Conservation (phyloP, 768 basidiomycete genomes). For the Lentinula boryana region DNA sequence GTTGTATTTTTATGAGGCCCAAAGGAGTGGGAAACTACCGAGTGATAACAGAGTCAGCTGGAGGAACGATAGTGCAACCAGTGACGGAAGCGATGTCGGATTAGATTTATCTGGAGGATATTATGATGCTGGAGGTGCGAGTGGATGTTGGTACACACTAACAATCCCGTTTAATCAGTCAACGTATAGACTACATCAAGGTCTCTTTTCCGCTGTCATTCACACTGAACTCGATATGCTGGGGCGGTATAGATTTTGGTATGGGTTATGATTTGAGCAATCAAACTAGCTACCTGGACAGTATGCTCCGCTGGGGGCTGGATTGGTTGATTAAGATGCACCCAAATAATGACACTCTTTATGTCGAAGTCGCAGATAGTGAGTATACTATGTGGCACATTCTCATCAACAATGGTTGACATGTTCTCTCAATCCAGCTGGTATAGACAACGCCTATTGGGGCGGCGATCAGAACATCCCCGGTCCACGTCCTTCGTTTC, state of each 20-base stretch:
- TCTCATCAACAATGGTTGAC: not conserved
- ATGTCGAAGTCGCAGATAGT: conserved; percentile 72
- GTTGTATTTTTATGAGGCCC: conserved; percentile 89
- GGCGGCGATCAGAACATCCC: conserved; percentile 82
- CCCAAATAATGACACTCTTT: conserved; percentile 63
- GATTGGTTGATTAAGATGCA: conserved; percentile 94
- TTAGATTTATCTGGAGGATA: conserved; percentile 78
- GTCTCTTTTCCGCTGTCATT: conserved; percentile 85
- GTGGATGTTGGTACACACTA: not conserved
- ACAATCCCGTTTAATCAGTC: not conserved
- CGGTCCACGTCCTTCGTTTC: conserved; percentile 64
- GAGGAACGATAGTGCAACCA: conserved; percentile 76
- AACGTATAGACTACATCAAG: conserved; percentile 72
- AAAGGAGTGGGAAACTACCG: conserved; percentile 74
- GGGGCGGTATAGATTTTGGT: conserved; percentile 85
- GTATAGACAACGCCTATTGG: conserved; percentile 79
- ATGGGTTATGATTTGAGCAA: conserved; percentile 82
- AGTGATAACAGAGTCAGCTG: conserved; percentile 70
- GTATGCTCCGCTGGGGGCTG: conserved; percentile 84
- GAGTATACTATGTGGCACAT: conserved; percentile 14
- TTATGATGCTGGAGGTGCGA: conserved; percentile 84
- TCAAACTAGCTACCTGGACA: conserved; percentile 89
- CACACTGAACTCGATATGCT: conserved; percentile 79
- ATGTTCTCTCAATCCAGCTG: conserved; percentile 27
- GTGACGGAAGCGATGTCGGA: conserved; percentile 70